Conservation (phyloP, 169 alveolate genomes). For the Cryptosporidium sp. region DNA sequence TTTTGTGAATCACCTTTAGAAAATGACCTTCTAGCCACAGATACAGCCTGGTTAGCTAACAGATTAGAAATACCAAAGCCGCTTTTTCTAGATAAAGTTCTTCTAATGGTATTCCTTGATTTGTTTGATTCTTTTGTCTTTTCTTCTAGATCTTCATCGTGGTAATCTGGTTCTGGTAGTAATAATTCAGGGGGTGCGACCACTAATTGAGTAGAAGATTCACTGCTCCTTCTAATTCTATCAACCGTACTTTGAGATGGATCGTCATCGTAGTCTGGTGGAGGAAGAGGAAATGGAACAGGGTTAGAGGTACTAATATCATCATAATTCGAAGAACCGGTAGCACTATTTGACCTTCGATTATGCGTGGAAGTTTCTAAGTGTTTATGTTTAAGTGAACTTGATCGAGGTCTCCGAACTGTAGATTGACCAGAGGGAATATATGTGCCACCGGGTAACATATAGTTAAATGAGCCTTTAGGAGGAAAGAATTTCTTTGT, state of each 20-base stretch:
- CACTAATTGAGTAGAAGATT: background rate
- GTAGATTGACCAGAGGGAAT: background rate
- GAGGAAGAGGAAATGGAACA: background rate
- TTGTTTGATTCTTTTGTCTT: no score
- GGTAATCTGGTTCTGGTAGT: slow-evolving; percentile 13
- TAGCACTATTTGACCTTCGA: background rate
- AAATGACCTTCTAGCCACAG: background rate
- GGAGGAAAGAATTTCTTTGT: background rate
- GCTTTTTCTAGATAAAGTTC: background rate
- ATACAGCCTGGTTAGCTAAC: background rate
- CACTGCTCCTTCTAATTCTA: background rate
- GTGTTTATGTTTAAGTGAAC: background rate
- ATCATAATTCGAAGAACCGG: background rate
- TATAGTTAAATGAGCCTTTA: background rate
- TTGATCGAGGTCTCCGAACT: background rate
- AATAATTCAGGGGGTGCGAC: background rate
- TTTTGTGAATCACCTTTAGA: background rate
- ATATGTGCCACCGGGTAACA: background rate
- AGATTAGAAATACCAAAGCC: background rate
- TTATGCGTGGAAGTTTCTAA: background rate
- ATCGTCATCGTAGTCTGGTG: background rate
- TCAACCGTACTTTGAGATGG: no score
- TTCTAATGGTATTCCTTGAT: background rate
- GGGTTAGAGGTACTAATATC: background rate
- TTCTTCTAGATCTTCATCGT: background rate